These are phyloP conservation scores for Cordyceps tenuipes DNA, from an alignment of 2,329 filamentous ascomycete genomes.

Conservation along the genomic window DNA sequence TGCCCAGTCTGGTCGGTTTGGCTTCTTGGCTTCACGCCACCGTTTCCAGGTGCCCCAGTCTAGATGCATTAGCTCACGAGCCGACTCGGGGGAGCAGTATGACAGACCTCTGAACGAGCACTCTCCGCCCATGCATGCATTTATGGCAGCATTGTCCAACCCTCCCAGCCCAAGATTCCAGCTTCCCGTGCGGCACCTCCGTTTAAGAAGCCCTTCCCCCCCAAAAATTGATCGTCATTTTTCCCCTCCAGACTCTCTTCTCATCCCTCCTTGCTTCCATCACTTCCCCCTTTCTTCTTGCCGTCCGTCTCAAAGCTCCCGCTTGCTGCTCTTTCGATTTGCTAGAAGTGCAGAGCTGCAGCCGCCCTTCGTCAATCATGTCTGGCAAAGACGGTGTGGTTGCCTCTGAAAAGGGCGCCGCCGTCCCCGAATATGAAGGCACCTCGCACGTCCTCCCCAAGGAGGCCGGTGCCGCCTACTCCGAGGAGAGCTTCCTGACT, in stretches of 20 bases:
- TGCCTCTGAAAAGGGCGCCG: constrained; percentile 15
- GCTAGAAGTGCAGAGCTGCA: not conserved
- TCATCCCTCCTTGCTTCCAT: not conserved
- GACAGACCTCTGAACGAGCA: not conserved
- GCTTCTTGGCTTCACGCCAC: constrained; percentile 13
- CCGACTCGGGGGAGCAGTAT: constrained; percentile 9
- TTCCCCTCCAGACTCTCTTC: not conserved
- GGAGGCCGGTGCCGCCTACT: constrained; percentile 12
- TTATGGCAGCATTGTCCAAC: constrained; percentile 6
- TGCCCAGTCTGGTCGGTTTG: constrained; percentile 9
- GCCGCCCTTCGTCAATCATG: not conserved
- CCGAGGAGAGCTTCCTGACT: constrained; percentile 26
- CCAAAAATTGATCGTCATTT: not conserved
- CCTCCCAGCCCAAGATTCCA: constrained; percentile 5
- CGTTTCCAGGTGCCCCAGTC: constrained; percentile 11
- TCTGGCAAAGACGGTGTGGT: constrained; percentile 11
- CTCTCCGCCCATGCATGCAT: not conserved
- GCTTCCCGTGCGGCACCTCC: not conserved
- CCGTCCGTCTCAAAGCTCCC: not conserved
- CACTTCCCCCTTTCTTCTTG: not conserved
- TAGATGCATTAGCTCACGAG: constrained; percentile 8
- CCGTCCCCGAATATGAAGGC: constrained; percentile 9
- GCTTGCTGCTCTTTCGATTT: not conserved
- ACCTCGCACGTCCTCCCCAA: constrained; percentile 11
- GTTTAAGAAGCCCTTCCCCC: constrained; percentile 9